Percentiles rank a stretch among this genome's conserved stretches.
These are phyloP conservation scores for Cetraspora pellucida DNA, from an alignment of 192 early-diverging fungal genomes.

Conservation along the genomic window DNA sequence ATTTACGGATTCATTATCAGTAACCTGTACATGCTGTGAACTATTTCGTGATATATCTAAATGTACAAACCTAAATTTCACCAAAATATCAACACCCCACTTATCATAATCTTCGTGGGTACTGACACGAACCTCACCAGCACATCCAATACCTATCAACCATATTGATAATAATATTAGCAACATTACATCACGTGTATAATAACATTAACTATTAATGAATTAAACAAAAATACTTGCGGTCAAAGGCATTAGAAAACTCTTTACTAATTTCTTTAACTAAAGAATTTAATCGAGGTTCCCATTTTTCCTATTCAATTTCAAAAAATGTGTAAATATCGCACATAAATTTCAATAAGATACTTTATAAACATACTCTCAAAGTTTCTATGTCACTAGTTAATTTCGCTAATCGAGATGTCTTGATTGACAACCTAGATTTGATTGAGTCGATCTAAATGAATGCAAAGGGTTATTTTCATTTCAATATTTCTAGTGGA, in stretches of 20 bases:
- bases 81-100: conserved; percentile 94
- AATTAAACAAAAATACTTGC: conserved; percentile 35
- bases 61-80: conserved; percentile 79
- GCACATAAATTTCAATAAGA: background rate
- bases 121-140: conserved; percentile 69
- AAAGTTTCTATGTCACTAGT: conserved; percentile 41
- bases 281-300: conserved; percentile 60
- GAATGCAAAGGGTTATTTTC: background rate
- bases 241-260: conserved; percentile 74
- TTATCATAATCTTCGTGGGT: conserved; percentile 81
- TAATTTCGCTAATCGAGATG: conserved; percentile 44
- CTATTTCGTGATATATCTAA: background rate
- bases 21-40: background rate
- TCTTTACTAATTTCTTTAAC: conserved; percentile 64
- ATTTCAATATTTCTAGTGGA: background rate
- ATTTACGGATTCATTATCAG: conserved; percentile 7
- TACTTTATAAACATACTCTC: conserved; percentile 30
- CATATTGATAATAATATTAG: background rate
- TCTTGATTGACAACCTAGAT: conserved; percentile 43
- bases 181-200: background rate
- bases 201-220: background rate
- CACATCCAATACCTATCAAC: conserved; percentile 69
- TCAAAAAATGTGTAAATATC: background rate
- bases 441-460: conserved; percentile 48
- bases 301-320: conserved; percentile 64